Evolutionary conservation across 768 basidiomycete genomes (phyloP).

Genomic region (Leccinum arenicola): DNA sequence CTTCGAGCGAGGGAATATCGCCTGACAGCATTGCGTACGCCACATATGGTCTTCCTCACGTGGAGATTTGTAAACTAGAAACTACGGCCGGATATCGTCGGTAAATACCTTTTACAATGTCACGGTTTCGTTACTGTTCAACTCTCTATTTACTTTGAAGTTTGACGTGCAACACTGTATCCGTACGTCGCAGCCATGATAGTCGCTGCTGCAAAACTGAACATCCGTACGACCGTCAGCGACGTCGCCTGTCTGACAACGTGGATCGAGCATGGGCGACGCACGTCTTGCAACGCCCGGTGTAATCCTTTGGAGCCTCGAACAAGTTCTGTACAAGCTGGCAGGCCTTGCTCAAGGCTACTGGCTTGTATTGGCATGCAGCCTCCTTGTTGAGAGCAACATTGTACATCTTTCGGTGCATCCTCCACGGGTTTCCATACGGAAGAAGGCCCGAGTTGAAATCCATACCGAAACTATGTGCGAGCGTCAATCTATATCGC

Average conservation of each 20-base stretch:
- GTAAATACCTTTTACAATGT: no score
- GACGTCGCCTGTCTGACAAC: neutral
- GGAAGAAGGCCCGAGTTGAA: constrained; percentile 29
- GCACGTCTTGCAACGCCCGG: constrained; percentile 20
- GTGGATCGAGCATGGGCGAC: constrained; percentile 11
- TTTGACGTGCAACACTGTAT: constrained; percentile 5
- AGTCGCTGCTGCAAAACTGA: constrained; percentile 21
- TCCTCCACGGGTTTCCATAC: constrained; percentile 30
- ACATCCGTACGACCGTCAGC: neutral
- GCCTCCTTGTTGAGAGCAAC: constrained; percentile 17
- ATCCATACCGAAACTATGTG: constrained; percentile 28
- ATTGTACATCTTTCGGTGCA: constrained; percentile 30
- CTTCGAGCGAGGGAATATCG: no score
- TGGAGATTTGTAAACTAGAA: no score
- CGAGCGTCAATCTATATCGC: neutral
- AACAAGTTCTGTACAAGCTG: constrained; percentile 26
- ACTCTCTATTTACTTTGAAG: no score
- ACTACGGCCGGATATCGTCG: no score
- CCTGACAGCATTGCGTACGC: no score
- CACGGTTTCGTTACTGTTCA: no score
- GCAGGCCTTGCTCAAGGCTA: constrained; percentile 17
- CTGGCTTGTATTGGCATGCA: constrained; percentile 9
- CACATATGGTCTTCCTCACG: no score
- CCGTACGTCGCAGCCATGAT: constrained; percentile 28
- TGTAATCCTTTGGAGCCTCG: constrained; percentile 12